Conservation (phyloP, 2,329 filamentous ascomycete genomes). For the Sordariomycetes sp. region DNA sequence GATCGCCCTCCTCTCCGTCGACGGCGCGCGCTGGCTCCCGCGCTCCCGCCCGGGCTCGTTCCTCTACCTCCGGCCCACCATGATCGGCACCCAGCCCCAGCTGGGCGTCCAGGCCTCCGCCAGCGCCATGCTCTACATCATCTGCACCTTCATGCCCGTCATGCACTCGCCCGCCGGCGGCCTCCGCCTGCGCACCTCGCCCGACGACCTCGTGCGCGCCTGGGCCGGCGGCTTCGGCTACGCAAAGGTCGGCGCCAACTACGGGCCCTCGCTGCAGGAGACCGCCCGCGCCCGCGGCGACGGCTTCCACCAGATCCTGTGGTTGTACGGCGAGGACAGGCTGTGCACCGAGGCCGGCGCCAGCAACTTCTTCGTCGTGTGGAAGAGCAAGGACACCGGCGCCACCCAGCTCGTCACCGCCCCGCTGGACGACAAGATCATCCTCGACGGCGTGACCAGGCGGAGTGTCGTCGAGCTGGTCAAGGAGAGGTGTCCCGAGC, state of each 20-base stretch:
- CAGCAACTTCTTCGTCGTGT: constrained; percentile 84
- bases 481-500: constrained; percentile 46
- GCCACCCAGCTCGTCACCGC: constrained; percentile 69
- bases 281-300: constrained; percentile 61
- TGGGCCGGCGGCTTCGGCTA: constrained; percentile 92
- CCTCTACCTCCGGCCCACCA: constrained; percentile 76
- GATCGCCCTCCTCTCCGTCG: constrained; percentile 57
- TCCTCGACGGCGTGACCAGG: constrained; percentile 82
- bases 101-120: constrained; percentile 72
- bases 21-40: constrained; percentile 73
- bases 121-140: constrained; percentile 83
- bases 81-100: constrained; percentile 73
- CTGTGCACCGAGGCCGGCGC: constrained; percentile 86
- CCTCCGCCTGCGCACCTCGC: constrained; percentile 67
- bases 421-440: constrained; percentile 70
- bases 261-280: constrained; percentile 72
- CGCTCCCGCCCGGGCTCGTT: constrained; percentile 55
- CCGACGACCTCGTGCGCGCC: constrained; percentile 75
- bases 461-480: constrained; percentile 68
- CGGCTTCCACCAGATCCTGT: constrained; percentile 87
- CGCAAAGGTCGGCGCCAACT: constrained; percentile 90
- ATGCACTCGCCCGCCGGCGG: constrained; percentile 42
- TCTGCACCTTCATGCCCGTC: constrained; percentile 52
- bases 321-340: constrained; percentile 71
- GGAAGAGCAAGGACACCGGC: constrained; percentile 52